phyloP scores from a whole-genome alignment of 2,329 filamentous ascomycete genomes.

The Aspergillus tubingensis region DNA sequence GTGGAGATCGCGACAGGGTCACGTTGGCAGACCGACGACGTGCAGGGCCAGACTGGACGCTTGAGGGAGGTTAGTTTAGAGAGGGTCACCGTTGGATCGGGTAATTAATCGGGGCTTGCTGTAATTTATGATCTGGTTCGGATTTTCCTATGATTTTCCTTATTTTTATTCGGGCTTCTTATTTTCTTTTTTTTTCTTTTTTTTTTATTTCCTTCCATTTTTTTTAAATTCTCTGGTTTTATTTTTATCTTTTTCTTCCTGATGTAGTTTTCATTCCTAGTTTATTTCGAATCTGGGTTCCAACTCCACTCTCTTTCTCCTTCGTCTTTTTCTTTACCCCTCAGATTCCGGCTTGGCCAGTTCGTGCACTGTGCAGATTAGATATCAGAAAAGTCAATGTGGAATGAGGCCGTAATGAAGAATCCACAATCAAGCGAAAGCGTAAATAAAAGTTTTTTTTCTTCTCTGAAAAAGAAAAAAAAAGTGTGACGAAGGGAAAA shows the following conservation, averaged over 20 bases:
- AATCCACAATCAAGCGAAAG: slow-evolving; percentile 9
- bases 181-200: slow-evolving; percentile 5
- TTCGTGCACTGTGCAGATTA: slow-evolving; percentile 15
- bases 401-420: not conserved
- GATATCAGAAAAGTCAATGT: slow-evolving; percentile 12
- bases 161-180: slow-evolving; percentile 3
- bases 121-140: not conserved
- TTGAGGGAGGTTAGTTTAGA: not conserved
- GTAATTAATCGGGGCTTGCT: slow-evolving; percentile 15
- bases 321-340: not conserved
- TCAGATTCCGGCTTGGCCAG: not conserved
- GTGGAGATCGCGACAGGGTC: slow-evolving; percentile 24
- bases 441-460: not conserved
- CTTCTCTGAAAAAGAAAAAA: not conserved
- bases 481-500: not conserved
- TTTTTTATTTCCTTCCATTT: not conserved
- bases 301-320: not conserved
- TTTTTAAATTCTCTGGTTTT: not conserved
- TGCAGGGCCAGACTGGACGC: slow-evolving; percentile 10
- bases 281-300: not conserved
- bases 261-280: not conserved
- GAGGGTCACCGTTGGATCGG: slow-evolving; percentile 20
- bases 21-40: slow-evolving; percentile 19
- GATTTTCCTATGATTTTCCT: slow-evolving; percentile 14
- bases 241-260: not conserved